A percentile compares a stretch with the other conserved stretches of the same genome.
Evolutionary conservation across 2,329 filamentous ascomycete genomes (phyloP).

Genomic region (Drechslerella coelobrocha): DNA sequence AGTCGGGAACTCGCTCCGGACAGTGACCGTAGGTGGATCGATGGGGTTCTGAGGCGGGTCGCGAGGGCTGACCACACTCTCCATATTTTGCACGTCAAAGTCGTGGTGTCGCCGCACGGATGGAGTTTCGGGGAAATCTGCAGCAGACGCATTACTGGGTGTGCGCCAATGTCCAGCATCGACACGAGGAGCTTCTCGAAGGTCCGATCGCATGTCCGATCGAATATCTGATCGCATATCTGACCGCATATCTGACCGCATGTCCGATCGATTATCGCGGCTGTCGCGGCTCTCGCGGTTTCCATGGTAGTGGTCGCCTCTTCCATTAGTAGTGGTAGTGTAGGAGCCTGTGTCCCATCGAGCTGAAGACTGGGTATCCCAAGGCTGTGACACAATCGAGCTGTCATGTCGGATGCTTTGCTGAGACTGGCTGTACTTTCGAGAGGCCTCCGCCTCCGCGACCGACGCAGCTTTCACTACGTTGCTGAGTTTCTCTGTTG

Average conservation of each 20-base stretch:
- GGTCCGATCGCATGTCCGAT: constrained; percentile 3
- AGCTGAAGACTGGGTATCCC: constrained; percentile 37
- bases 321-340: constrained; percentile 59
- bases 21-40: constrained; percentile 86
- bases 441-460: constrained; percentile 36
- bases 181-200: constrained; percentile 46
- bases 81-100: constrained; percentile 96
- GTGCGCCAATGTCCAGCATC: constrained; percentile 55
- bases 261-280: constrained; percentile 31
- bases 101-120: constrained; percentile 72
- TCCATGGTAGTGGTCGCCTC: constrained; percentile 35
- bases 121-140: constrained; percentile 65
- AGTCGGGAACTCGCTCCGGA: constrained; percentile 95
- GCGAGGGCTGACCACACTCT: constrained; percentile 78
- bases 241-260: constrained; percentile 6
- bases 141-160: constrained; percentile 71
- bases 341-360: constrained; percentile 52
- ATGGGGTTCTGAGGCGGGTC: constrained; percentile 77
- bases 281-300: constrained; percentile 34
- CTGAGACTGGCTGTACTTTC: constrained; percentile 45
- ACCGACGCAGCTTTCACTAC: constrained; percentile 83
- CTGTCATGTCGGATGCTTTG: constrained; percentile 42
- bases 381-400: constrained; percentile 25
- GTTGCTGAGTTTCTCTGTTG: constrained; percentile 87
- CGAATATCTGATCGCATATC: constrained; percentile 5